phyloP scores from a whole-genome alignment of 176 grass and related monocot species.

The Cocos nucifera region DNA sequence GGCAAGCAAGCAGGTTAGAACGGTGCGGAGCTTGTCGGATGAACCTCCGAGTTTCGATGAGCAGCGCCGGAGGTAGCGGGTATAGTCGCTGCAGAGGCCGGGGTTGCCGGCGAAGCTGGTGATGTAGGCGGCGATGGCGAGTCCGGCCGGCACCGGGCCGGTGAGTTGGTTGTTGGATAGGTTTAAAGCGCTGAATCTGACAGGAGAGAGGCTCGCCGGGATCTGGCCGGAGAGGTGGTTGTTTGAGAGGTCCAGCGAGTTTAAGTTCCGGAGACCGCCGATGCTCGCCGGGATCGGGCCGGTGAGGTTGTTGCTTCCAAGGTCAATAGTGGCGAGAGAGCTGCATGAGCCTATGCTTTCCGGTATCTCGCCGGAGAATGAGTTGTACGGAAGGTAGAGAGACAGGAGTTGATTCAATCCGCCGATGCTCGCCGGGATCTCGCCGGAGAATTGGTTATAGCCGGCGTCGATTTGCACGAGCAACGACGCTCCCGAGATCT shows the following conservation, averaged over 20 bases:
- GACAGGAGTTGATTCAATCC: slow-evolving; percentile 27
- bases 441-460: slow-evolving; percentile 46
- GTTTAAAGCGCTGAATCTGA: slow-evolving; percentile 66
- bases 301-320: slow-evolving; percentile 45
- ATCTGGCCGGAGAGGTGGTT: slow-evolving; percentile 56
- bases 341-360: slow-evolving; percentile 45
- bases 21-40: slow-evolving; percentile 17
- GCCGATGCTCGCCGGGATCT: slow-evolving; percentile 51
- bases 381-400: slow-evolving; percentile 28
- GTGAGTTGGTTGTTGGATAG: slow-evolving; percentile 47
- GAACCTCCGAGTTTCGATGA: neutral
- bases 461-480: slow-evolving; percentile 42
- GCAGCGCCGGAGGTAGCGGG: slow-evolving; percentile 37
- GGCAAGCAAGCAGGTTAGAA: slow-evolving; percentile 44
- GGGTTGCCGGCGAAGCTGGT: slow-evolving; percentile 64
- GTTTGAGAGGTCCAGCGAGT: slow-evolving; percentile 45
- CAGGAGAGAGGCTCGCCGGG: slow-evolving; percentile 38
- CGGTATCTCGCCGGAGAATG: slow-evolving; percentile 47
- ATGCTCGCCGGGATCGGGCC: slow-evolving; percentile 50
- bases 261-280: slow-evolving; percentile 37
- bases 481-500: slow-evolving; percentile 27
- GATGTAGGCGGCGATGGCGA: slow-evolving; percentile 54
- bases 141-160: slow-evolving; percentile 37
- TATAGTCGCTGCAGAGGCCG: slow-evolving; percentile 37
- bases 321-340: slow-evolving; percentile 35